Percentiles rank a stretch among this genome's conserved stretches.
Evolutionary conservation across 805 yeast species (phyloP).

Genomic region (Metschnikowia amazonensis): DNA sequence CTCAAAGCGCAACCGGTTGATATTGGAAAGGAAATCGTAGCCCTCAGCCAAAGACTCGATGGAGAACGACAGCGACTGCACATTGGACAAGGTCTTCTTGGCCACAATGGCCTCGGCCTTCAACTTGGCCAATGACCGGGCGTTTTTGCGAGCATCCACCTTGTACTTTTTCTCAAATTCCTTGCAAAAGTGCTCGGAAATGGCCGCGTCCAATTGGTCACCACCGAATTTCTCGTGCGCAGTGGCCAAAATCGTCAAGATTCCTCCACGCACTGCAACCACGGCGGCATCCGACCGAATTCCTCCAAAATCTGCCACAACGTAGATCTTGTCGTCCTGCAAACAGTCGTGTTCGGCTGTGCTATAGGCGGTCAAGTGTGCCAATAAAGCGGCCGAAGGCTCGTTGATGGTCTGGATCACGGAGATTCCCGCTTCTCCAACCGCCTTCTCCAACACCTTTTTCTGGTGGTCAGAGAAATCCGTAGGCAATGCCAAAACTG

Average conservation of each 20-base stretch:
- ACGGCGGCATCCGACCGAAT: conserved; percentile 94
- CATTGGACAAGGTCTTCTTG: conserved; percentile 89
- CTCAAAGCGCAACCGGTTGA: conserved; percentile 93
- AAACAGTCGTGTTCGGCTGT: conserved; percentile 38
- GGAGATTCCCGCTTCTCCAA: conserved; percentile 68
- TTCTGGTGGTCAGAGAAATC: conserved; percentile 76
- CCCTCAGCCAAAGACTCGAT: conserved; percentile 95
- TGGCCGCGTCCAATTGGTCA: conserved; percentile 71
- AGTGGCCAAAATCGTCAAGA: conserved; percentile 83
- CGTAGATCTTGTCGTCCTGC: conserved; percentile 67
- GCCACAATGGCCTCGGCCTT: conserved; percentile 76
- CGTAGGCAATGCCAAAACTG: conserved; percentile 87
- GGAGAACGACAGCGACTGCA: conserved; percentile 83
- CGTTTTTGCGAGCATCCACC: conserved; percentile 73
- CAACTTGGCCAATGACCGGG: conserved; percentile 86
- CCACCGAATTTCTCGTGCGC: conserved; percentile 88
- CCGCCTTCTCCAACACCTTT: conserved; percentile 54
- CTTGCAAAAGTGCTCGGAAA: conserved; percentile 81
- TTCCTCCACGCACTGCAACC: conserved; percentile 88
- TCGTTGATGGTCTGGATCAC: conserved; percentile 87
- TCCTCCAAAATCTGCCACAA: conserved; percentile 97
- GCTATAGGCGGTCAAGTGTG: conserved; percentile 54
- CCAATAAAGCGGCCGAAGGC: conserved; percentile 86
- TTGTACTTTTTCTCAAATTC: conserved; percentile 89
- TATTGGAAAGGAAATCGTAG: conserved; percentile 84